phyloP scores from a whole-genome alignment of 2,329 filamentous ascomycete species.

The Aspergillus fumigatiaffinis region DNA sequence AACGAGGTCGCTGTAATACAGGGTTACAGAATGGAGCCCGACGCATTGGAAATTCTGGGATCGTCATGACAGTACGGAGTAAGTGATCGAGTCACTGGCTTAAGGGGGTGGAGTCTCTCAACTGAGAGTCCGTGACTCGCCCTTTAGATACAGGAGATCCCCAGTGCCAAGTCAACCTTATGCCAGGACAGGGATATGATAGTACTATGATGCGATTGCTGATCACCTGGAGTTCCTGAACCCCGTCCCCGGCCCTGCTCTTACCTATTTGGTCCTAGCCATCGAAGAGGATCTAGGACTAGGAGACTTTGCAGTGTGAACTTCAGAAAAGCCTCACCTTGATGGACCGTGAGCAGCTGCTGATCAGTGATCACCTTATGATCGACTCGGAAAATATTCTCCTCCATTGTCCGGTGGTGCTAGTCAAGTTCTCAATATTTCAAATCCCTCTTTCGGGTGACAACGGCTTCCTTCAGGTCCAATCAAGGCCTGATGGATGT shows the following conservation, averaged over 20 bases:
- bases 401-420: neutral
- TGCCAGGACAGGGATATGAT: constrained; percentile 11
- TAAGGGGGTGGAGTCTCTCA: neutral
- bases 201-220: constrained; percentile 3
- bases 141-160: constrained; percentile 5
- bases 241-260: neutral
- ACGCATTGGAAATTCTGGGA: neutral
- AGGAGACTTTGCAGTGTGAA: neutral
- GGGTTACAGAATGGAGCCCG: neutral
- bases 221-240: neutral
- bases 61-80: neutral
- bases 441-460: constrained; percentile 14
- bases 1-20: neutral
- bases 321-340: neutral
- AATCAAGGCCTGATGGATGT: constrained; percentile 10
- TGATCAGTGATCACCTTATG: neutral
- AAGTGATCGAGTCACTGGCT: neutral
- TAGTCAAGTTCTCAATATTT: constrained; percentile 20
- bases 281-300: neutral
- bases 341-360: neutral
- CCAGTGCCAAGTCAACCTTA: constrained; percentile 18
- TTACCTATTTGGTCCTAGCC: neutral
- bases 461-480: constrained; percentile 23
- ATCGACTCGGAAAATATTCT: constrained; percentile 7
- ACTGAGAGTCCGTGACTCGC: neutral